Base-by-base conservation (phyloP, 208 protist species). In the Willaertia magna region DNA sequence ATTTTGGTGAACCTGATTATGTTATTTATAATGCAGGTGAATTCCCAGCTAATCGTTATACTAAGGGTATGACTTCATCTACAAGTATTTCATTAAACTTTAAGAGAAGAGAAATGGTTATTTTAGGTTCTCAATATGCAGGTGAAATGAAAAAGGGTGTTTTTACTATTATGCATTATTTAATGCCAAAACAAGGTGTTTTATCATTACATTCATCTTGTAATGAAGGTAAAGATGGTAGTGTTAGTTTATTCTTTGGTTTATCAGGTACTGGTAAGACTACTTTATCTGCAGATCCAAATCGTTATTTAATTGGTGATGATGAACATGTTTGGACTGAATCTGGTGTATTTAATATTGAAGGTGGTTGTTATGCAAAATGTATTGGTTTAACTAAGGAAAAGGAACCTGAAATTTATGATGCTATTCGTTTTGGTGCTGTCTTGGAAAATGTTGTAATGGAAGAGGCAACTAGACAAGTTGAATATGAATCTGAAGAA, bases 71-170 rank as follows among this genome's bases (percentile, higher is more conserved):
- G 85, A 92, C 88, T 14, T 95, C 91, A 4, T 84, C 75, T 30
- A 95, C 94, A 48, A 90, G 86, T 76, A 93, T 97, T 52, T 86
- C 90, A 42, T 88, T 97, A 47, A 94, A 93, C 89, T 96, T 97
- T 89, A 90, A 91, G 85, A 89, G 89, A 22, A 85, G 89, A 74
- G 94, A 97, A 89, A 92, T 96, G 91, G 94, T 98, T 49, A 98
- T 98, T 85, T 90, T 97, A 16, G 96, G 97, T 85, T 96, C 96
- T 39, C 92, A 98, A 90, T 98, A 98, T 88, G 94, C 96, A 9
- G 97, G 96, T 79, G 96, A 99, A 90, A 98, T 98, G 96, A 98
- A 99, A 93, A 99, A 99, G 91, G 96, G 96, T 87, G 93, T 98
- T 74, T 94, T 98, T 88, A 97, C 95, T 30, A 92, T 98, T 67